A percentile compares a stretch with the other conserved stretches of the same genome.
Evolutionary conservation across 306 rosid species (phyloP).

Genomic region (Pyrus betulifolia): DNA sequence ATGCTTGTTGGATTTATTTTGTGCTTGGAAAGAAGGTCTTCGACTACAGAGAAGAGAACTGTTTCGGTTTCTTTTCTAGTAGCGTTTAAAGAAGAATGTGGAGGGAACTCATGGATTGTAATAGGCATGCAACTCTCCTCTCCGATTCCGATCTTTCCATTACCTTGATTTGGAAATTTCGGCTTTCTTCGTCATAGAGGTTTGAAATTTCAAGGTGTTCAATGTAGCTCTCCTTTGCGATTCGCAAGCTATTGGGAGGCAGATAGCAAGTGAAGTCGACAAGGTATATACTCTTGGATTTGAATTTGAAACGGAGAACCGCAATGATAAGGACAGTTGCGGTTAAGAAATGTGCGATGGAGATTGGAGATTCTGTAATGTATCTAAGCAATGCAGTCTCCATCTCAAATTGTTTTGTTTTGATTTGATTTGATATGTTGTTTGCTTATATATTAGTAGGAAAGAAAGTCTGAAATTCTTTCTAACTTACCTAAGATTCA

Average conservation of each 20-base stretch:
- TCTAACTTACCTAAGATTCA: too few relatives aligned
- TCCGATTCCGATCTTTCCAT: conserved; percentile 54
- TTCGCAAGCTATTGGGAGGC: conserved; percentile 43
- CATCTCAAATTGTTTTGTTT: conserved; percentile 25
- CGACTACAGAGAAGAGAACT: conserved; percentile 45
- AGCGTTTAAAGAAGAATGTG: conserved; percentile 2
- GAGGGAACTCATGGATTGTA: conserved; percentile 44
- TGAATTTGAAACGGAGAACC: conserved; percentile 21
- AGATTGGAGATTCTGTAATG: conserved; percentile 12
- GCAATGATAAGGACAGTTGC: conserved; percentile 23
- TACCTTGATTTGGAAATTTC: conserved; percentile 37
- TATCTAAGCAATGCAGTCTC: conserved; percentile 10
- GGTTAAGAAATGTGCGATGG: conserved; percentile 19
- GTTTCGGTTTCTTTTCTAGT: conserved; percentile 33
- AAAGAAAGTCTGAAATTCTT: neutral
- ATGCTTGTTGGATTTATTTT: conserved; percentile 47
- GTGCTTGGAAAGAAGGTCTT: conserved; percentile 45
- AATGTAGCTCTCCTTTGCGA: conserved; percentile 25
- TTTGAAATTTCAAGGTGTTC: conserved; percentile 21
- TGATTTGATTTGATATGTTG: too few relatives aligned
- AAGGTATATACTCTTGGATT: conserved; percentile 39
- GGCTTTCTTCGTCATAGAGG: conserved; percentile 4
- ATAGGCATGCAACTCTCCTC: conserved; percentile 47
- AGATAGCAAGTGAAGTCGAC: conserved; percentile 49
- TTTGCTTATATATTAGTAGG: neutral